These are phyloP conservation scores for Chloranthus sessilifolius DNA, from an alignment of 164 flowering plant species.

Conservation along the genomic window DNA sequence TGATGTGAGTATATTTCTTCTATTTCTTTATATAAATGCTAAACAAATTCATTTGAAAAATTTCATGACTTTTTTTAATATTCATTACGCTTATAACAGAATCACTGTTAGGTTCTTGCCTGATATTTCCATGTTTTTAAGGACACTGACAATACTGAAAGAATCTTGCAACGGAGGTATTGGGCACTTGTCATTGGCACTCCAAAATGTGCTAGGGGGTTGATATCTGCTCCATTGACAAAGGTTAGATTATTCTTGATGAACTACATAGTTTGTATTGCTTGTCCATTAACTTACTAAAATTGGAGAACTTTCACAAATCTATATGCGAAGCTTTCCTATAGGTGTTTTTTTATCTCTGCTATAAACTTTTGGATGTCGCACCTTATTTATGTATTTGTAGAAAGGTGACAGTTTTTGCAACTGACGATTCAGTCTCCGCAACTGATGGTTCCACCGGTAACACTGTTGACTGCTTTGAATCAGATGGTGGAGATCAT, in stretches of 20 bases:
- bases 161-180: slow-evolving; percentile 51
- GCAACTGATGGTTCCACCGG: too few species aligned
- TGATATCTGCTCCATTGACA: slow-evolving; percentile 69
- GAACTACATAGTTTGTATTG: background rate
- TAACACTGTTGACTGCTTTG: too few species aligned
- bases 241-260: slow-evolving; percentile 43
- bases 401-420: too few species aligned
- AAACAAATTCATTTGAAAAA: background rate
- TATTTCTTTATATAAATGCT: background rate
- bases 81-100: background rate
- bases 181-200: slow-evolving; percentile 92
- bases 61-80: background rate
- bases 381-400: too few species aligned
- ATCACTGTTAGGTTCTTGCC: background rate
- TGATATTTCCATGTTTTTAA: slow-evolving; percentile 14
- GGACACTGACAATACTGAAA: slow-evolving; percentile 36
- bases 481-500: too few species aligned
- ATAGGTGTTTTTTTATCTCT: background rate
- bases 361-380: too few species aligned
- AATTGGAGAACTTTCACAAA: background rate
- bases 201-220: slow-evolving; percentile 62
- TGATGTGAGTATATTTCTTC: slow-evolving; percentile 34
- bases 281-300: background rate
- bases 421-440: too few species aligned
- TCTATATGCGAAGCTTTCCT: background rate